Percentiles rank a stretch among this genome's conserved stretches.
Evolutionary conservation across 352 stramenopile species (phyloP).

Genomic region (Blastocystis sp.): DNA sequence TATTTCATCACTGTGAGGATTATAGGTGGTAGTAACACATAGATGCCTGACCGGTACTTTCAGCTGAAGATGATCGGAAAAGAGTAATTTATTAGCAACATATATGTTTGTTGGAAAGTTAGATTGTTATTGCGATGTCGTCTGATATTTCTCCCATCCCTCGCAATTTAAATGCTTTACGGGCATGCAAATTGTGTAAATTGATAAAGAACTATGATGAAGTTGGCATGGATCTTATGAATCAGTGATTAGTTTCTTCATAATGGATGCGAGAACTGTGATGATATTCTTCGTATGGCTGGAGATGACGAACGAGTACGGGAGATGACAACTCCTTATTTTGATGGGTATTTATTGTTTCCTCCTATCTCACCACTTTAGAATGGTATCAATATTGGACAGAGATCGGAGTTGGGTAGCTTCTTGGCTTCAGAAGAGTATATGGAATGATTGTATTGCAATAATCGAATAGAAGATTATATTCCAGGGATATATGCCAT

Average conservation of each 20-base stretch:
- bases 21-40: neutral
- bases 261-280: constrained; percentile 53
- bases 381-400: constrained; percentile 54
- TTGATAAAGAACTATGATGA: constrained; percentile 57
- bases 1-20: constrained; percentile 42
- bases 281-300: constrained; percentile 58
- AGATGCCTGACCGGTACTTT: constrained; percentile 62
- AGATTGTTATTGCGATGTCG: constrained; percentile 2
- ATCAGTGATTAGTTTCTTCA: constrained; percentile 39
- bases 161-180: constrained; percentile 19
- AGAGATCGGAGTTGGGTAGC: constrained; percentile 49
- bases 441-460: neutral
- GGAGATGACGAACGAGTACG: constrained; percentile 33
- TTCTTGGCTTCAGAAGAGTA: constrained; percentile 58
- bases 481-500: constrained; percentile 52
- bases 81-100: neutral
- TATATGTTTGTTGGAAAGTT: neutral
- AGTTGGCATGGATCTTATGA: neutral
- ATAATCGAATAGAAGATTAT: neutral
- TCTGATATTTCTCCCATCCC: constrained; percentile 37
- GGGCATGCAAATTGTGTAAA: constrained; percentile 58
- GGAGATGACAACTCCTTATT: constrained; percentile 54
- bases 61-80: constrained; percentile 27
- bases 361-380: neutral
- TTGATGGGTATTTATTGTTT: constrained; percentile 45